Base-by-base conservation (phyloP, 1,284 basidiomycete species). In the Malassezia sympodialis region DNA sequence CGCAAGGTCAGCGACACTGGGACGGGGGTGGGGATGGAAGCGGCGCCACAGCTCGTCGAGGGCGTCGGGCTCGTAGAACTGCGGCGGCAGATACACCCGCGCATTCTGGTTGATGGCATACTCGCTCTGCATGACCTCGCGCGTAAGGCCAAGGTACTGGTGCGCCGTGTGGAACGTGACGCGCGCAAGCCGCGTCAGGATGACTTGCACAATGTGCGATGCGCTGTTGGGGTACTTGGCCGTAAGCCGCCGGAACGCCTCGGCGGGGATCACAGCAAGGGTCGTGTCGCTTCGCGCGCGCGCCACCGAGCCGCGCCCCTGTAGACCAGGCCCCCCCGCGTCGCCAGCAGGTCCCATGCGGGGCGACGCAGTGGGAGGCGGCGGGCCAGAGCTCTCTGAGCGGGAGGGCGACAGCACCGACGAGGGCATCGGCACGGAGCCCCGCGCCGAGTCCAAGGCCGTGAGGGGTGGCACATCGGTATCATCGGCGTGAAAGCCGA, bases 181-280 rank as follows among this genome's bases (percentile, higher is more conserved):
- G 17, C 93, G 84, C 42, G 90, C 90, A 69, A 99, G 93, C 1
- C 93, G 83, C 4, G 94, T 93, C 49, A 99, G 78, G 61, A 96
- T 94, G 32, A 96, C 90, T 81, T 93, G 90, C 1, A 99, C 91
- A 57, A 99, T 94, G 70, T 96, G 90, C 1, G 91, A 90, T 19
- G 90, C 88, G 1, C 94, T 90, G 68, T 96, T 96, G 0, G 93
- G 93, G 67, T 87, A 96, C 72, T 93, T 90, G 75, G 90, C 88
- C 0, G 91, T 96, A 26, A 81, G 78, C 42, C 89, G 79, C 59
- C 85, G 82, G 78, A 99, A 99, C 4, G 93, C 94, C 73, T 96
- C 90, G 1, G 93, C 91, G 4, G 93, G 94, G 52, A 99, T 96
- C 14, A 98, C 93, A n/a, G 93, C 94, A 8, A 99, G 78, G 0